Conservation (phyloP, 1,284 basidiomycete genomes). For the Chiua sp. region DNA sequence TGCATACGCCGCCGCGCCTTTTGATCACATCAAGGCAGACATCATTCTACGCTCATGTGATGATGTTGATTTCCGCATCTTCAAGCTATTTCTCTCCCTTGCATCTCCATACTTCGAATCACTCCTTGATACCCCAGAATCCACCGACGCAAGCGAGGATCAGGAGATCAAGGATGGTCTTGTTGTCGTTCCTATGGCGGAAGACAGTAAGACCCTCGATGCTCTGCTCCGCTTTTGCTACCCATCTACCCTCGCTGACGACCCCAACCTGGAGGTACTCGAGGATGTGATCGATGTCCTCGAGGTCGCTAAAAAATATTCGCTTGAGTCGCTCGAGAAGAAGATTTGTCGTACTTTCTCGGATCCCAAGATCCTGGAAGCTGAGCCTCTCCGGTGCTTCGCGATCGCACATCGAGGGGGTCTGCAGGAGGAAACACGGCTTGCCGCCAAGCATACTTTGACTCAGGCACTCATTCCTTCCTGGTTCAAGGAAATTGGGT, state of each 20-base stretch:
- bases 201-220: slow-evolving; percentile 21
- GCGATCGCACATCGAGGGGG: slow-evolving; percentile 17
- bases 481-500: slow-evolving; percentile 22
- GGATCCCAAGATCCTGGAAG: slow-evolving; percentile 19
- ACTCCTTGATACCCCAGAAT: slow-evolving; percentile 49
- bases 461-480: slow-evolving; percentile 15
- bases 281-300: slow-evolving; percentile 19
- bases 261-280: slow-evolving; percentile 18
- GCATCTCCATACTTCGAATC: slow-evolving; percentile 47
- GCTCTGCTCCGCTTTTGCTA: slow-evolving; percentile 30
- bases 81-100: slow-evolving; percentile 39
- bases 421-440: slow-evolving; percentile 10
- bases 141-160: slow-evolving; percentile 13
- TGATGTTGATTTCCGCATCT: slow-evolving; percentile 38
- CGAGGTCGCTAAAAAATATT: slow-evolving; percentile 26
- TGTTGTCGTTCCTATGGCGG: slow-evolving; percentile 21
- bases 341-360: slow-evolving; percentile 14
- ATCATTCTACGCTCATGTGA: slow-evolving; percentile 50
- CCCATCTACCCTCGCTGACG: slow-evolving; percentile 27
- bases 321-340: slow-evolving; percentile 20
- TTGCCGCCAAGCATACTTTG: slow-evolving; percentile 23
- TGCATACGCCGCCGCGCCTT: slow-evolving; percentile 21
- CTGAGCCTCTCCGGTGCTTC: slow-evolving; percentile 24
- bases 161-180: slow-evolving; percentile 27
- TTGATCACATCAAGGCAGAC: slow-evolving; percentile 27